A percentile compares a stretch with the other conserved stretches of the same genome.
Conservation (phyloP, 257 asterid species). For the Solanum lycopersicoides region DNA sequence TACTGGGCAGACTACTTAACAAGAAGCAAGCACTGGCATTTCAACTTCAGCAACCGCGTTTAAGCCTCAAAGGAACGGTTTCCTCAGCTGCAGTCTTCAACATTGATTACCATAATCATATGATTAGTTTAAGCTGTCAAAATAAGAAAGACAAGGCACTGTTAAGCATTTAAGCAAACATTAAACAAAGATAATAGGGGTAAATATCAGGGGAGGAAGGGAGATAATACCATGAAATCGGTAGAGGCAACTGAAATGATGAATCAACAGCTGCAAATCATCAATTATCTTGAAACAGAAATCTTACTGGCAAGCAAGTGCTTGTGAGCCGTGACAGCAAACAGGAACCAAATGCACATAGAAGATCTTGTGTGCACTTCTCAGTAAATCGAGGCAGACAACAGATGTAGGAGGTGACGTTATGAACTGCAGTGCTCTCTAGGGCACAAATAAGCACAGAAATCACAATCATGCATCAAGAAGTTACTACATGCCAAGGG, state of each 20-base stretch:
- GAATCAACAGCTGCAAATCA: slow-evolving; percentile 2
- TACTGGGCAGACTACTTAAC: not conserved
- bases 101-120: not conserved
- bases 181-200: not conserved
- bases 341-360: not conserved
- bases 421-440: not conserved
- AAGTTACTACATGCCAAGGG: not conserved
- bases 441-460: not conserved
- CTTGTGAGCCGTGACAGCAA: not conserved
- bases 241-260: not conserved
- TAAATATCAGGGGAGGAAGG: not conserved
- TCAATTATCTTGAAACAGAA: not conserved
- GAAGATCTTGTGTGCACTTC: not conserved
- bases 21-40: not conserved
- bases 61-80: not conserved
- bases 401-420: not conserved
- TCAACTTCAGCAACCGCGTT: not conserved
- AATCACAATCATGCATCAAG: not conserved
- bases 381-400: not conserved
- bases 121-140: not conserved
- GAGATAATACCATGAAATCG: not conserved
- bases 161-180: too few species aligned
- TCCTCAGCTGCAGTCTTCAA: not conserved
- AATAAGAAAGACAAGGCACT: not conserved
- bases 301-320: not conserved